A percentile compares a stretch with the other conserved stretches of the same genome.
phyloP scores from a whole-genome alignment of 371 early-diverging fungal genomes.

The Apophysomyces elegans region DNA sequence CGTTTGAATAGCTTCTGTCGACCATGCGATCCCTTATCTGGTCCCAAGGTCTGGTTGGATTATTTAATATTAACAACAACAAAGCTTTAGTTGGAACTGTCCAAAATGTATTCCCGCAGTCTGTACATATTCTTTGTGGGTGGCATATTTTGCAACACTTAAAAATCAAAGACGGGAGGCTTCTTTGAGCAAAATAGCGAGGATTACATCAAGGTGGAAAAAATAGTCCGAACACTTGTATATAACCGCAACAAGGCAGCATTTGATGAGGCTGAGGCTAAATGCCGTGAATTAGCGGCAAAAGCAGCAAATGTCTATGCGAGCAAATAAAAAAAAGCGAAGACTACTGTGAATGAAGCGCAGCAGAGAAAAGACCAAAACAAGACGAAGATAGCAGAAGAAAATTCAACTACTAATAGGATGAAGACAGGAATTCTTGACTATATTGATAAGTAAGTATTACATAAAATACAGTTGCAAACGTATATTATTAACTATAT shows the following conservation, averaged over 20 bases:
- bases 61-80: too few relatives aligned
- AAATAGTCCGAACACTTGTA: too few relatives aligned
- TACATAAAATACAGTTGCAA: background rate
- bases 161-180: background rate
- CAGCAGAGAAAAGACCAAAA: background rate
- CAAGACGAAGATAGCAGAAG: too few relatives aligned
- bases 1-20: background rate
- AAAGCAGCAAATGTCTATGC: too few relatives aligned
- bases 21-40: background rate
- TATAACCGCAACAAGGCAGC: too few relatives aligned
- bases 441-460: background rate
- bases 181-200: slow-evolving; percentile 1
- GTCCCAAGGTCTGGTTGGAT: too few relatives aligned
- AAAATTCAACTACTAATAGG: too few relatives aligned
- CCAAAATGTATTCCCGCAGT: background rate
- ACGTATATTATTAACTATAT: background rate
- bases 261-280: too few relatives aligned
- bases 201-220: background rate
- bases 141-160: slow-evolving; percentile 8
- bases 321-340: background rate
- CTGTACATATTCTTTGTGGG: slow-evolving; percentile 6
- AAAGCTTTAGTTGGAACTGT: background rate
- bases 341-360: background rate
- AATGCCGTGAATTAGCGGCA: too few relatives aligned
- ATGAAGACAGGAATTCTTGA: too few relatives aligned